Evolutionary conservation across 768 basidiomycete species (phyloP), one percentile per base, ranked within the genome.

Genomic region (Amanita brunnescens): DNA sequence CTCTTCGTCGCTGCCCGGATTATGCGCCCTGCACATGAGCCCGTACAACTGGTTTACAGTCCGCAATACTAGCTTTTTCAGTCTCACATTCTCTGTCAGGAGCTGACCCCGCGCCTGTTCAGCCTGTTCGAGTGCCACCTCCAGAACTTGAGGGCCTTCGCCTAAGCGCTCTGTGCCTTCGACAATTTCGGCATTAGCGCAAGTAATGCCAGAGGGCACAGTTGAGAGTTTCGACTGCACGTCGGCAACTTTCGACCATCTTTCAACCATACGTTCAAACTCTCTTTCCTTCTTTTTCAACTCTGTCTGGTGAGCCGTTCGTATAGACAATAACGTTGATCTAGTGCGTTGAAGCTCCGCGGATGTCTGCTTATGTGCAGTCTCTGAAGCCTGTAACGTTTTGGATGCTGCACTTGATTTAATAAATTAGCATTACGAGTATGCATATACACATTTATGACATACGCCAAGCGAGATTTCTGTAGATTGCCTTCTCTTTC

Each of bases 261-360:
- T 81, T 44, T 91, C 89, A 23, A 77, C 57, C 61, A 85, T 80
- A 14, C 81, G 75, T 58, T 91, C 89, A 14, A 83, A 66, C 35
- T 92, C 89, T 57, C 83, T 85, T 57, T 93, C 90, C 59, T 78
- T 79, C 71, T 85, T 87, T 74, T 84, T 90, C 30, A 89, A 62
- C 61, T 92, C 91, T 32, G 74, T 72, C 51, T 79, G 74, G 55
- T 89, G 79, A 0, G 83, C 77, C 35, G 80, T 72, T 21, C 91
- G 81, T 10, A 88, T 69, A 8, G 78, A 78, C 55, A 88, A 87
- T 9, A 92, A 60, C 0, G 80, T 64, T 1, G 79, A 76, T 40
- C 83, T 78, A n/a, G 82, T 80, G 21, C 86, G 82, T 58, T 85
- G 83, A 2, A 91, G 75, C 54, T 90, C 87, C 1, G 71, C 66